Evolutionary conservation across 768 basidiomycete species (phyloP).

Genomic region (Tulasnella sp.): DNA sequence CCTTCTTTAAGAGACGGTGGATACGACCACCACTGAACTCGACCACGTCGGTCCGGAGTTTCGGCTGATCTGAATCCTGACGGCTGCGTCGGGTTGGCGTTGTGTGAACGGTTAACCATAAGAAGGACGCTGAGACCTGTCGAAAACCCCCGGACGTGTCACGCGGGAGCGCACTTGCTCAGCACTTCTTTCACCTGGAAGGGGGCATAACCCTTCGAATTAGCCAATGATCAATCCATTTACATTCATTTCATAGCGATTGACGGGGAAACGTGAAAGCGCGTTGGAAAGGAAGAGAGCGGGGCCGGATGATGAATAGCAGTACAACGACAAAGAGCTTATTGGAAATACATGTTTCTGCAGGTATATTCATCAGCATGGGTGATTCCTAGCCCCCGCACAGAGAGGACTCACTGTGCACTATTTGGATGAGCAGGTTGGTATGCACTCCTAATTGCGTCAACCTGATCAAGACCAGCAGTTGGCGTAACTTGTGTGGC

Average conservation of each 20-base stretch:
- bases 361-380: neutral
- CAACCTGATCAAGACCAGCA: too few species aligned
- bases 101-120: too few species aligned
- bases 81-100: too few species aligned
- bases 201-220: too few species aligned
- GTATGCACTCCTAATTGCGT: neutral
- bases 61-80: too few species aligned
- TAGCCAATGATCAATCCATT: too few species aligned
- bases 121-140: too few species aligned
- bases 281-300: neutral
- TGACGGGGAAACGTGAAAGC: neutral
- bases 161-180: too few species aligned
- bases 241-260: neutral
- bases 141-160: too few species aligned
- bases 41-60: constrained; percentile 31
- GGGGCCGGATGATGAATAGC: neutral
- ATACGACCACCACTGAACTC: constrained; percentile 78
- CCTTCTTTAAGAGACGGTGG: constrained; percentile 65
- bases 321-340: neutral
- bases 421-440: neutral
- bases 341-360: constrained; percentile 10
- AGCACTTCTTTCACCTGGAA: too few species aligned
- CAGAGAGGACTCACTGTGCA: neutral
- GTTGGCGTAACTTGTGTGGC: neutral
- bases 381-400: neutral